A percentile compares a stretch with the other conserved stretches of the same genome.
These are phyloP conservation scores for Ilex asprella DNA, from an alignment of 257 asterid genomes.

Conservation along the genomic window DNA sequence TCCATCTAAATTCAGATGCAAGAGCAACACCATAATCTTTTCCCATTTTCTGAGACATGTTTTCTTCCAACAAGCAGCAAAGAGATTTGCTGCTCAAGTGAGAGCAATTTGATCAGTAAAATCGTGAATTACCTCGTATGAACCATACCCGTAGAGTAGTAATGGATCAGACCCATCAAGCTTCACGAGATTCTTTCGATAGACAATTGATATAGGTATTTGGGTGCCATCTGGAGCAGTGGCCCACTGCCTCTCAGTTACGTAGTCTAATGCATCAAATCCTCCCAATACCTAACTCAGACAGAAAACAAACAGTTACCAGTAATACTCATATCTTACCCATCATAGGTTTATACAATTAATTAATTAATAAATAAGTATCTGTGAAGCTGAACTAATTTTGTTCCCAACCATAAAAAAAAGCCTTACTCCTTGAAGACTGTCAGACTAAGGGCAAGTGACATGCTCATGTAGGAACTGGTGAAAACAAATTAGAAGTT, in stretches of 20 bases:
- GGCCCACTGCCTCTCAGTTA: conserved; percentile 90
- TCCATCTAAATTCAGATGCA: too few relatives aligned
- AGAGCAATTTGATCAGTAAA: neutral
- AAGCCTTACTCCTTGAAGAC: too few relatives aligned
- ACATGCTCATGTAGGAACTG: too few relatives aligned
- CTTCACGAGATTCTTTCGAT: conserved; percentile 66
- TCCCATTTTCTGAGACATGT: neutral
- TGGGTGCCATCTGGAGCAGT: conserved; percentile 76
- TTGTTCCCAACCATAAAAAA: too few relatives aligned
- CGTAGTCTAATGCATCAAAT: conserved; percentile 69
- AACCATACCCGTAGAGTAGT: conserved; percentile 91
- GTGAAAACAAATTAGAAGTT: too few relatives aligned
- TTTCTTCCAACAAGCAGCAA: neutral
- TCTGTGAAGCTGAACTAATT: too few relatives aligned
- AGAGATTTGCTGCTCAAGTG: conserved; percentile 1
- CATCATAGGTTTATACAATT: too few relatives aligned
- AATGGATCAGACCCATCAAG: conserved; percentile 86
- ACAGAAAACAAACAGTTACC: conserved; percentile 7
- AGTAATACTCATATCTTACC: neutral
- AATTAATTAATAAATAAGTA: too few relatives aligned
- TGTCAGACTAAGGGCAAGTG: too few relatives aligned
- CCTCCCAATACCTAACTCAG: conserved; percentile 75
- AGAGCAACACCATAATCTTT: neutral
- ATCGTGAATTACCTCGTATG: conserved; percentile 71
- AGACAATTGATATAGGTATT: conserved; percentile 75